Evolutionary conservation across 345 rosid genomes (phyloP).

Genomic region (Moringa oleifera): DNA sequence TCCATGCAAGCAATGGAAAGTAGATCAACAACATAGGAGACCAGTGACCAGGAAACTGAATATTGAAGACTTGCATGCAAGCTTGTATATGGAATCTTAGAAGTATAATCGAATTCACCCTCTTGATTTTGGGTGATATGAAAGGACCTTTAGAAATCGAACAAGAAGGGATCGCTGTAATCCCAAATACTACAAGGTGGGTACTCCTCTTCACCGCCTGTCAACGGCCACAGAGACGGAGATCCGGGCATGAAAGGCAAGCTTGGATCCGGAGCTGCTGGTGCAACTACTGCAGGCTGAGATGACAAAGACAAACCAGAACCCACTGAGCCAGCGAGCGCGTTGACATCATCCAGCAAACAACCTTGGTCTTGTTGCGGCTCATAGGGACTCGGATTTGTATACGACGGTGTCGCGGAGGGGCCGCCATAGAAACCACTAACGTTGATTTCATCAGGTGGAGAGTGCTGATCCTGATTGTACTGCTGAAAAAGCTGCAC

Average conservation of each 20-base stretch:
- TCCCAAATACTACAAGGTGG: slow-evolving; percentile 55
- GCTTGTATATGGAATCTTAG: no score
- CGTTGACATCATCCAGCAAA: slow-evolving; percentile 27
- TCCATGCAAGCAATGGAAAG: no score
- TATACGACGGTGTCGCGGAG: slow-evolving; percentile 17
- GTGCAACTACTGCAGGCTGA: slow-evolving; percentile 31
- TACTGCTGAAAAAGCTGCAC: slow-evolving; percentile 4
- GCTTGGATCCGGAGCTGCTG: slow-evolving; percentile 37
- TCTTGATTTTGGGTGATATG: no score
- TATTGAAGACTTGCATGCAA: no score
- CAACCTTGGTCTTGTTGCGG: slow-evolving; percentile 22
- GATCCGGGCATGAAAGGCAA: slow-evolving; percentile 38
- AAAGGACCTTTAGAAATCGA: no score
- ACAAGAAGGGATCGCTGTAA: slow-evolving; percentile 48
- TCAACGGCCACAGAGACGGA: slow-evolving; percentile 55
- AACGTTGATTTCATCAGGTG: not conserved
- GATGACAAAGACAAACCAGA: slow-evolving; percentile 37
- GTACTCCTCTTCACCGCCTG: slow-evolving; percentile 58
- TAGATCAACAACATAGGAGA: no score
- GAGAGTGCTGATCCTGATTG: slow-evolving; percentile 2
- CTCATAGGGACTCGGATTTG: slow-evolving; percentile 16
- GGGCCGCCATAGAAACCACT: not conserved
- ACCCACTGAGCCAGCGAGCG: slow-evolving; percentile 41
- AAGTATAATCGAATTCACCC: no score
- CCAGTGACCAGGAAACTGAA: no score